Base-by-base conservation (phyloP, 331 rosid genomes). In the Acacia concinna region DNA sequence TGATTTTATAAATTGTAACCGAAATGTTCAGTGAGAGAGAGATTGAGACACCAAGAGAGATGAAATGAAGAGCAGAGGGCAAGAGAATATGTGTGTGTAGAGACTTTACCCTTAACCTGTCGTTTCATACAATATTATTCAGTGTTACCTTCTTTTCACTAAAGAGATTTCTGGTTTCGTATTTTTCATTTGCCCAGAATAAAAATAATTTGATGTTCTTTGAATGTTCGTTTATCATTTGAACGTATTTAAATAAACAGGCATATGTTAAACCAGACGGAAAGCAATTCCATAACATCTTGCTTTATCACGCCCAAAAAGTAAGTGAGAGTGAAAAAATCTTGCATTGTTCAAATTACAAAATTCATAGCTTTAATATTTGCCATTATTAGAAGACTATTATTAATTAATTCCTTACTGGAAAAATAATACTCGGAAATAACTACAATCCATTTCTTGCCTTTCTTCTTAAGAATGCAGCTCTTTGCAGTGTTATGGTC, bases 1-100 rank as follows among this genome's bases (percentile, higher is more conserved):
- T 15, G 54, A 8, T 8, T 0, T 2, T 4, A 47, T 47, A 47
- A 47, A 47, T 18, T 4, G 7, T 37, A 47, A 21, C 21, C n/a
- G 1, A 47, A 47, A 47, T 47, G 8, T 47, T 44, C 51, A 13
- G 51, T 13, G 80, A 74, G 78, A 69, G 81, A 60, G 81, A 81
- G 86, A 77, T 87, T 69, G 80, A 79, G 87, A 82, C 75, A 66
- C 52, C 78, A 78, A 54, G 27, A 37, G 41, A 76, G 78, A 37
- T 5, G 28, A 66, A 15, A 14, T 62, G 76, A 40, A 66, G 75
- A 43, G 64, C 2, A 12, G 23, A 1, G 54, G 52, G 23, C 2
- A 81, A 73, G 63, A 79, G 10, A 7, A 59, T 80, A 34, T 83
- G 28, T 86, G 84, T 81, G 84, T 71, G 31, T 32, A 3, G 15